phyloP scores from a whole-genome alignment of 2,329 filamentous ascomycete genomes.

The Ramularia endophylla region DNA sequence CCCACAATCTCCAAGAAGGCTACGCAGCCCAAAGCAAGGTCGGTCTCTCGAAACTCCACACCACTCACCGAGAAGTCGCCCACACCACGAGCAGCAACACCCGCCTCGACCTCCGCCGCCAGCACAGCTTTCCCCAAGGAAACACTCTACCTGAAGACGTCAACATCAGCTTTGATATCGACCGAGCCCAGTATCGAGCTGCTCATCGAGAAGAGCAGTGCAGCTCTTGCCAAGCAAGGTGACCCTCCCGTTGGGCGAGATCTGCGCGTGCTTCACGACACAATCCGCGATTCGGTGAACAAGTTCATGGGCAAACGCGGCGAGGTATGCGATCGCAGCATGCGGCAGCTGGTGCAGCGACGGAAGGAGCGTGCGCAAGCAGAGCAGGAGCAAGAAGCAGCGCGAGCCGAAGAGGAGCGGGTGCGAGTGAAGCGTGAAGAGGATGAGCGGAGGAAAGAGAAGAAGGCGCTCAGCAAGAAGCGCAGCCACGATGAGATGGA shows the following conservation, averaged over 20 bases:
- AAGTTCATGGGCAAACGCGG: constrained; percentile 47
- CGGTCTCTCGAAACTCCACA: constrained; percentile 72
- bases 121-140: constrained; percentile 44
- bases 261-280: constrained; percentile 58
- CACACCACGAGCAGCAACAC: constrained; percentile 51
- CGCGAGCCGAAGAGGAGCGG: constrained; percentile 44
- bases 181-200: constrained; percentile 61
- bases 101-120: constrained; percentile 50
- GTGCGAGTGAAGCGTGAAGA: constrained; percentile 26
- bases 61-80: constrained; percentile 46
- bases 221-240: constrained; percentile 42
- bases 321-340: constrained; percentile 63
- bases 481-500: constrained; percentile 32
- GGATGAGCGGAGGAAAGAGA: constrained; percentile 24
- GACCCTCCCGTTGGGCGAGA: constrained; percentile 52
- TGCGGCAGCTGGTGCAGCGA: constrained; percentile 62
- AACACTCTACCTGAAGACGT: constrained; percentile 60
- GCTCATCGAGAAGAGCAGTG: constrained; percentile 57
- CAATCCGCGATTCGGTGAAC: constrained; percentile 54
- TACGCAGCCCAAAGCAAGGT: constrained; percentile 39
- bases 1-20: constrained; percentile 28
- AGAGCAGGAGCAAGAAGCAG: constrained; percentile 46
- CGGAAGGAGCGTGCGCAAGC: constrained; percentile 57
- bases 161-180: constrained; percentile 43
- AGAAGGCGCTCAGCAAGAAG: constrained; percentile 25